Evolutionary conservation across 78 protist species (phyloP), one percentile per base, ranked within the genome.

Genomic region (Salpingoeca rosetta): DNA sequence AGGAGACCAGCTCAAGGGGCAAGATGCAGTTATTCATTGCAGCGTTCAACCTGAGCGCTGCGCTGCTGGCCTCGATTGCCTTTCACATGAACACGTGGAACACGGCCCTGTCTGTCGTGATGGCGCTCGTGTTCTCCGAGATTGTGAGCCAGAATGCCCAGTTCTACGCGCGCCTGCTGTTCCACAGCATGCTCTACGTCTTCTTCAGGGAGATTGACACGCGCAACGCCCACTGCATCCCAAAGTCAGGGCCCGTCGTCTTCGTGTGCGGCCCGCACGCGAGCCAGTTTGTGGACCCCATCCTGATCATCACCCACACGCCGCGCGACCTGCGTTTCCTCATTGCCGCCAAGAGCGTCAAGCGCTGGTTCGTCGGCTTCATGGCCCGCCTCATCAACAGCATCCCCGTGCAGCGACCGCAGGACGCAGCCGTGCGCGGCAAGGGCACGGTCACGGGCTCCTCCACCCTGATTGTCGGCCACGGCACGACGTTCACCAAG

Each of bases 321-420:
- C 77, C 36, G 22, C 56, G 56, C 57, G 57, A 25, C 42, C 44
- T 82, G 39, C 2, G 80, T 43, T 82, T 86, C 84, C 85, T 89
- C 78, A 27, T 44, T 28, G 89, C 88, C 28, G 87, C 72, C n/a
- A 80, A 56, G 89, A 25, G 80, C 44, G 28, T 82, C 84, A 76
- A 75, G 28, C 65, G 38, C 39, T 37, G 31, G 27, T 0, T 77
- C 10, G 45, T 85, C 38, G 88, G 92, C 74, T 0, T 0, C 11
- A 1, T 86, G 0, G 89, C 89, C 22, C 2, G 65, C 36, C 0
- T 1, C 36, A 28, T 89, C 44, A 81, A 31, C 51, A n/a, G 74
- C 37, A 74, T 89, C 85, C 92, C 92, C 38, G 92, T 89, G 80
- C 43, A 31, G 43, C 92, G 92, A 31, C 72, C 89, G 44, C 82